phyloP scores from a whole-genome alignment of 139 green algal genomes.

The Asterochloris erici region DNA sequence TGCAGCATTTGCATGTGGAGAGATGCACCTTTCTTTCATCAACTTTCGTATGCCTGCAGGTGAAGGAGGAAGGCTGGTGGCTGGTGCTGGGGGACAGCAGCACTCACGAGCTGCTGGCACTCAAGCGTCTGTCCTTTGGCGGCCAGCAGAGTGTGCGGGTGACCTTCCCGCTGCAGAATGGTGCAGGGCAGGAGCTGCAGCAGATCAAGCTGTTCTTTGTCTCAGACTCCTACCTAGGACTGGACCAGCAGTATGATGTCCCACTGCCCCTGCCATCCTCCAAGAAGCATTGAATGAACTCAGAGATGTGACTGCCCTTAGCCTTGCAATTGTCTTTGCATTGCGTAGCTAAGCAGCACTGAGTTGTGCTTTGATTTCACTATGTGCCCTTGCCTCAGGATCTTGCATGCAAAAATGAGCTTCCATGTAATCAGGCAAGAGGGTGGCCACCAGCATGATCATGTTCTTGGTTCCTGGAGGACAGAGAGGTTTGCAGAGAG shows the following conservation, averaged over 20 bases:
- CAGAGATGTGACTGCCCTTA: too few relatives aligned
- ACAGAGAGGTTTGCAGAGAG: too few relatives aligned
- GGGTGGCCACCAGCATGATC: too few relatives aligned
- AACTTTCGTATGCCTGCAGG: constrained; percentile 25
- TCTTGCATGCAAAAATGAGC: too few relatives aligned
- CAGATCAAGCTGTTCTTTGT: constrained; percentile 63
- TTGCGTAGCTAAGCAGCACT: too few relatives aligned
- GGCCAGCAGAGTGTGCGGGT: constrained; percentile 26
- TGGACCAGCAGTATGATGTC: constrained; percentile 68
- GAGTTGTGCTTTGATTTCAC: too few relatives aligned
- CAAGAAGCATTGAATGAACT: constrained; percentile 2
- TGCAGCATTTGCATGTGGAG: neutral
- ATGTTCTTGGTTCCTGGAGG: too few relatives aligned
- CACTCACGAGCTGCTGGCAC: constrained; percentile 70
- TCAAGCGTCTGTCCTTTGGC: constrained; percentile 78
- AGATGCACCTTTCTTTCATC: constrained; percentile 19
- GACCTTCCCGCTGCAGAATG: constrained; percentile 29
- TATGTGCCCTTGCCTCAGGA: too few relatives aligned
- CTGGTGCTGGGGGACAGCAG: constrained; percentile 64
- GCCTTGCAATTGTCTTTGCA: too few relatives aligned
- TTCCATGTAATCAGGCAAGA: too few relatives aligned
- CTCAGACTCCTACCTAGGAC: constrained; percentile 85
- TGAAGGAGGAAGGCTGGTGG: constrained; percentile 98
- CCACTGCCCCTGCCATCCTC: neutral
- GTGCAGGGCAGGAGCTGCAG: constrained; percentile 23